phyloP scores from a whole-genome alignment of 345 rosid species.

The Eucalyptus shirleyi region DNA sequence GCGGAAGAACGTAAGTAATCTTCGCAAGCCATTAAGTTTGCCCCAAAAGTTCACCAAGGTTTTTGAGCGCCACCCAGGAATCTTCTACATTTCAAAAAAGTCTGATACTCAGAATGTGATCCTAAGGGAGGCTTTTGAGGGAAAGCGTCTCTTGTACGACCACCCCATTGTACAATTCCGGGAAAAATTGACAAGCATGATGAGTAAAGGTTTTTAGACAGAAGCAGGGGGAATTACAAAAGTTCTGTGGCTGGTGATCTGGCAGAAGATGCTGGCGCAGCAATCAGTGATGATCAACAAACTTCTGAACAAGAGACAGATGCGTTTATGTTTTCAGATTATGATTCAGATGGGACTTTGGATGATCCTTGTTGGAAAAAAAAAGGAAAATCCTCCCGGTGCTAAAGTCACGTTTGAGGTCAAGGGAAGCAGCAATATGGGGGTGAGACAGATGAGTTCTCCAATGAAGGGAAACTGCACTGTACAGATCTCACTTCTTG shows the following conservation, averaged over 20 bases:
- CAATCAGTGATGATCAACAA: background rate
- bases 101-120: slow-evolving; percentile 62
- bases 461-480: background rate
- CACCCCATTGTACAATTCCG: slow-evolving; percentile 49
- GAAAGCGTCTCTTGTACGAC: slow-evolving; percentile 26
- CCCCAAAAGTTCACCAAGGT: slow-evolving; percentile 86
- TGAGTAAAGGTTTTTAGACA: slow-evolving; percentile 56
- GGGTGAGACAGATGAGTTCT: background rate
- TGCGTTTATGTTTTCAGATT: slow-evolving; percentile 8
- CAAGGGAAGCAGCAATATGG: background rate
- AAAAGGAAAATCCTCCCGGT: background rate
- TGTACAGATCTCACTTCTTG: background rate
- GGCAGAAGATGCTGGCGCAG: background rate
- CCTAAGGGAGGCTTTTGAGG: slow-evolving; percentile 68
- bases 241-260: background rate
- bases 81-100: slow-evolving; percentile 63
- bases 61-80: slow-evolving; percentile 82
- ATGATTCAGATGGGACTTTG: slow-evolving; percentile 7
- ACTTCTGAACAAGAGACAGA: slow-evolving; percentile 17
- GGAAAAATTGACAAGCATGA: slow-evolving; percentile 29
- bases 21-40: slow-evolving; percentile 47
- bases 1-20: slow-evolving; percentile 71
- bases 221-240: slow-evolving; percentile 50
- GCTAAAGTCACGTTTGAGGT: background rate
- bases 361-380: background rate